Base-by-base conservation (phyloP, 1,139 yeast species). In the Yamadazyma diospyri region DNA sequence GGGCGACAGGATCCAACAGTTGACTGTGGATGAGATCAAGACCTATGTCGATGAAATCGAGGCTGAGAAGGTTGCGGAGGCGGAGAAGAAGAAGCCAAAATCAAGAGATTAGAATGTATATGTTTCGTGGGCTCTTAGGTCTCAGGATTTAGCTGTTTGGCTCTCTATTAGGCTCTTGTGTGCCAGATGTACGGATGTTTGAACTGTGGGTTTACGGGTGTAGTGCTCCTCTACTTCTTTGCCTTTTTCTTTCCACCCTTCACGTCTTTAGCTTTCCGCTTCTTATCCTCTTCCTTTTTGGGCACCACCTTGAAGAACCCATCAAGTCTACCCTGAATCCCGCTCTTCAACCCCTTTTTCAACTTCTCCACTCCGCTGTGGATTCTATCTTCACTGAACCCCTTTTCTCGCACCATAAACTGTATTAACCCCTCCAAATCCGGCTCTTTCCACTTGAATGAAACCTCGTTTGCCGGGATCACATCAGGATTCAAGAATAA, bases 351-450 rank as follows among this genome's bases (percentile, higher is more conserved):
- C 3, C 89, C 94, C 56, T 89, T 92, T 46, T 78, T 76, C 47
- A 92, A 69, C 55, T 89, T 83, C 30, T 79, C 87, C 5, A 92
- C 94, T 23, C 97, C 98, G 38, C 81, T 74, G 44, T 81, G 76
- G 17, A 92, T 87, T 53, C 98, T 74, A 32, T 89, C 97, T 51
- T 92, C 98, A 44, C 82, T 83, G 58, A 92, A 92, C 0, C 96
- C 96, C 55, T 84, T 82, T 35, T 81, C 75, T 34, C 64, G 74
- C 14, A 83, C 92, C 77, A 84, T 72, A 45, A 75, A 84, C 25
- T 81, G 76, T 10, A 83, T 62, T 35, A 84, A 67, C 0, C 86
- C 92, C 7, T 81, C 87, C n/a, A 79, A 63, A 51, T 85, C 81
- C 0, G 95, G 94, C 38, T 77, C 83, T 58, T 51, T 55, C 80